These are phyloP conservation scores for Lasiodiplodia sp. DNA, from an alignment of 2,329 filamentous ascomycete genomes.

Conservation along the genomic window DNA sequence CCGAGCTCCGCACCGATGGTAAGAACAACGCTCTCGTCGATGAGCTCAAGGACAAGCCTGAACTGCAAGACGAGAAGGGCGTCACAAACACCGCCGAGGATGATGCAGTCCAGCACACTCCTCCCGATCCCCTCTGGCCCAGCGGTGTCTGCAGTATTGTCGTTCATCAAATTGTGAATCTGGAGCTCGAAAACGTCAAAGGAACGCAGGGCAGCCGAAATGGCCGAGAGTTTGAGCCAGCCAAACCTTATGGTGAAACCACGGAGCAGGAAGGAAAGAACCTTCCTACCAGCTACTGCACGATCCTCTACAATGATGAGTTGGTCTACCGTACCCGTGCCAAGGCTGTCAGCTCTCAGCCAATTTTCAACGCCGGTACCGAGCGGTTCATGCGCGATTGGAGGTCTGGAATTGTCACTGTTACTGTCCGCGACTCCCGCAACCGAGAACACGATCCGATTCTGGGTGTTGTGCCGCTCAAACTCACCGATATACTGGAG, in stretches of 20 bases:
- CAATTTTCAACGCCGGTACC: constrained; percentile 96
- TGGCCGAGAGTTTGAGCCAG: constrained; percentile 87
- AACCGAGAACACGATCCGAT: constrained; percentile 95
- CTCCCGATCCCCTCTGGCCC: constrained; percentile 95
- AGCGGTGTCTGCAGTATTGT: constrained; percentile 87
- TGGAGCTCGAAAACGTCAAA: constrained; percentile 90
- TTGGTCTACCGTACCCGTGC: constrained; percentile 91
- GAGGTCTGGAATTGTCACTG: constrained; percentile 83
- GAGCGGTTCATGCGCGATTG: constrained; percentile 94
- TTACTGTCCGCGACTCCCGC: constrained; percentile 86
- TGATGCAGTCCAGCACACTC: constrained; percentile 86
- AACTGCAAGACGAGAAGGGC: constrained; percentile 89
- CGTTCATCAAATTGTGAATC: constrained; percentile 92
- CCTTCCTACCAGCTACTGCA: constrained; percentile 92
- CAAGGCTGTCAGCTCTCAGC: constrained; percentile 92
- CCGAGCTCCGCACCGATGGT: constrained; percentile 84
- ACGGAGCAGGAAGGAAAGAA: constrained; percentile 83
- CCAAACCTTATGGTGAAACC: constrained; percentile 81
- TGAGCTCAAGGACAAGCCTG: constrained; percentile 73
- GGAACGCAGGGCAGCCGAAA: constrained; percentile 82
- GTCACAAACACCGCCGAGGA: constrained; percentile 75
- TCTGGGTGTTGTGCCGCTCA: constrained; percentile 88
- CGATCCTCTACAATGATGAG: constrained; percentile 87
- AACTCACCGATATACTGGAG: constrained; percentile 85
- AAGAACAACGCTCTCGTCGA: constrained; percentile 80